Evolutionary conservation across 345 rosid genomes (phyloP).

Genomic region (Boechera divaricarpa): DNA sequence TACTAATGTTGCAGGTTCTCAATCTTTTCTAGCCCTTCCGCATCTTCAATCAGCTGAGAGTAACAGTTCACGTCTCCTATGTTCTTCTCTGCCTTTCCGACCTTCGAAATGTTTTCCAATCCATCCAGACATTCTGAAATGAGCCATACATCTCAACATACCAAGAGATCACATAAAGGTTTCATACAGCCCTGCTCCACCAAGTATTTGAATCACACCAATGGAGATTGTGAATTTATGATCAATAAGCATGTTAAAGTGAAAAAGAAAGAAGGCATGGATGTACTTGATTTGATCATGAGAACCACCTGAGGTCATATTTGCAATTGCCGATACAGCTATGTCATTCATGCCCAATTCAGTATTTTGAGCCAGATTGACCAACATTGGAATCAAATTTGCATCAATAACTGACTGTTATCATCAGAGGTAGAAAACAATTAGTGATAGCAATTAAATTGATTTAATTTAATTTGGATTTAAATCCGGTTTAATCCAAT

Average conservation of each 20-base stretch:
- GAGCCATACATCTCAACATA: background rate
- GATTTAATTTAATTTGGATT: background rate
- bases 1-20: background rate
- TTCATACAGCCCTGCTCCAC: background rate
- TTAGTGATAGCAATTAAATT: background rate
- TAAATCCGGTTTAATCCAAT: too few relatives aligned
- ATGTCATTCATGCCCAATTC: background rate
- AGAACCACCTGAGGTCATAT: background rate
- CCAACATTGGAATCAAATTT: background rate
- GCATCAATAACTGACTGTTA: background rate
- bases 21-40: background rate
- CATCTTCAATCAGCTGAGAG: background rate
- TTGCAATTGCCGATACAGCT: background rate
- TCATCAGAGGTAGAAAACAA: background rate
- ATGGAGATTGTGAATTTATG: background rate
- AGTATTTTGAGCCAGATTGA: background rate
- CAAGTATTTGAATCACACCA: background rate
- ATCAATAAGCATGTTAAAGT: background rate
- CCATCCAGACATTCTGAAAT: background rate
- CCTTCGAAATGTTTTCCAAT: background rate
- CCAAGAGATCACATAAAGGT: background rate
- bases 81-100: background rate
- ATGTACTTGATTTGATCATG: conserved; percentile 1
- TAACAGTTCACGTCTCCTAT: background rate
- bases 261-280: background rate